These are phyloP conservation scores for Stagonosporopsis rhizophila DNA, from an alignment of 2,329 filamentous ascomycete genomes.

Conservation along the genomic window DNA sequence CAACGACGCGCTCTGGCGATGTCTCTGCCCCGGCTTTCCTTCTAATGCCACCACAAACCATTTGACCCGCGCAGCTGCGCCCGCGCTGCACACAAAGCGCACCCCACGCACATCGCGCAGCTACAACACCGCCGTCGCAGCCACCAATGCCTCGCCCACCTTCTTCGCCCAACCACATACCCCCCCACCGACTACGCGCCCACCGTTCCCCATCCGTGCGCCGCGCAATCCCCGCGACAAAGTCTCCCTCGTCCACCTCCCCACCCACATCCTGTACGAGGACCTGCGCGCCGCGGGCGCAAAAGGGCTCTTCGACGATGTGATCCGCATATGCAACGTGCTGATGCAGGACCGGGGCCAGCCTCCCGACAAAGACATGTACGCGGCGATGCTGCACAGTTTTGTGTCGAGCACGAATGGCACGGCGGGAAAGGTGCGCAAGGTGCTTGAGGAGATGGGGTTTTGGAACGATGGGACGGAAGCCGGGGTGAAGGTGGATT, in stretches of 20 bases:
- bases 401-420: slow-evolving; percentile 71
- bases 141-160: slow-evolving; percentile 8
- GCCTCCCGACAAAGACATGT: slow-evolving; percentile 66
- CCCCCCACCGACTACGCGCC: background rate
- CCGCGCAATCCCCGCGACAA: slow-evolving; percentile 9
- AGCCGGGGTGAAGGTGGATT: slow-evolving; percentile 62
- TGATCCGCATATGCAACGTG: slow-evolving; percentile 60
- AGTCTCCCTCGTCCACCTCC: slow-evolving; percentile 31
- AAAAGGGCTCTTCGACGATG: slow-evolving; percentile 34
- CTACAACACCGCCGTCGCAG: slow-evolving; percentile 23
- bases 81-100: slow-evolving; percentile 4
- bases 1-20: slow-evolving; percentile 46
- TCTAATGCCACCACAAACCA: slow-evolving; percentile 1
- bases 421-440: slow-evolving; percentile 68
- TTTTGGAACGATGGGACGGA: slow-evolving; percentile 25
- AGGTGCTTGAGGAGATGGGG: slow-evolving; percentile 76
- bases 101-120: slow-evolving; percentile 18
- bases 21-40: slow-evolving; percentile 42
- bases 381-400: slow-evolving; percentile 76
- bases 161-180: slow-evolving; percentile 9
- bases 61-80: background rate
- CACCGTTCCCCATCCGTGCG: background rate
- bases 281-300: slow-evolving; percentile 37
- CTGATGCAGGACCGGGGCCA: slow-evolving; percentile 65
- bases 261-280: slow-evolving; percentile 42